Evolutionary conservation across 2,329 filamentous ascomycete genomes (phyloP), one percentile per base, ranked within the genome.

Genomic region (Scortechinia acanthostroma): DNA sequence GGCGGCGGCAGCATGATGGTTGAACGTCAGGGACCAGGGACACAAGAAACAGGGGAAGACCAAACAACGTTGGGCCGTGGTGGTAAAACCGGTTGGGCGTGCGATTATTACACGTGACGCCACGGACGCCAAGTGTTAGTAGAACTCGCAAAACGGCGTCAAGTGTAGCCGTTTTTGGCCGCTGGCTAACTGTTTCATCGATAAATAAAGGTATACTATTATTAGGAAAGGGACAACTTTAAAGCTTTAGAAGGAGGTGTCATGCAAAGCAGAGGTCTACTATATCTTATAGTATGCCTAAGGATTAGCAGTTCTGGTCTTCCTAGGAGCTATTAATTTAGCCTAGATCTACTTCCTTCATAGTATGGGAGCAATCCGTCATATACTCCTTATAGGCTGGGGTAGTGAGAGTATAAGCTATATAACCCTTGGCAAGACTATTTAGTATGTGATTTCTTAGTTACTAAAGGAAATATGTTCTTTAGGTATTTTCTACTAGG

Each of bases 301-400:
- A 42, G 56, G 56, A 3, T 54, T 50, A 21, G 53, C 53, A 2
- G 49, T 60, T n/a, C 55, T 54, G 13, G 52, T 60, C 1, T 61
- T 56, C 44, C 53, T 57, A 14, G 51, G 55, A 6, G 25, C 46
- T 3, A 55, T 60, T 35, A 46, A 59, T 42, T 28, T 59, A 45
- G 46, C 40, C 2, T 43, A 50, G 25, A 49, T 49, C 19, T 59
- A 58, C 40, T 60, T 60, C 42, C 50, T 59, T 3, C 46, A 60
- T 48, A 50, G 55, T 1, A 52, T 51, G 43, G 51, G 55, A 21
- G 37, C 52, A 22, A 60, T 59, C 42, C 51, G 50, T 4, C 51
- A 61, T 45, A 59, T 60, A 52, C 51, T 61, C 2, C 47, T 61
- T 0, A 59, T 61, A 53, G 55, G 21, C 22, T 61, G 52, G 56